Conservation (phyloP, 1,284 basidiomycete genomes). For the Trichosporon sp. region DNA sequence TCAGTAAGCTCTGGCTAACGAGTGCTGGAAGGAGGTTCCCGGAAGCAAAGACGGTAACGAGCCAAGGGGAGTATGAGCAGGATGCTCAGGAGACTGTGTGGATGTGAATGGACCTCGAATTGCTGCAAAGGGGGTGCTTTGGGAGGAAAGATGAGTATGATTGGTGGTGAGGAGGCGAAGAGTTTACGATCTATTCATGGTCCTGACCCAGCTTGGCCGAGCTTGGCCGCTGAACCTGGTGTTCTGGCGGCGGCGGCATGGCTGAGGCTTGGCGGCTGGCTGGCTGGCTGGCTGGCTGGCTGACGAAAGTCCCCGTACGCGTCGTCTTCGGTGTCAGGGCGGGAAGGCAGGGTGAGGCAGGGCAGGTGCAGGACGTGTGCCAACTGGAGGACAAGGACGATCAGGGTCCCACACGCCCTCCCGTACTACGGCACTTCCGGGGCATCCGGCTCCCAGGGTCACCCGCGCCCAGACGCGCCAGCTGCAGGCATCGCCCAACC, state of each 20-base stretch:
- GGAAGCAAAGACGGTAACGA: not conserved
- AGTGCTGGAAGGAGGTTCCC: not conserved
- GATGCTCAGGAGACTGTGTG: not conserved
- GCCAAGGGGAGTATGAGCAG: not conserved
- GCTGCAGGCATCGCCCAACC: not conserved
- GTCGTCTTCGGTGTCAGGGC: constrained; percentile 5
- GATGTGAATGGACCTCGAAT: constrained; percentile 17
- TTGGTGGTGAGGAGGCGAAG: not conserved
- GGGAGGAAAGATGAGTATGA: not conserved
- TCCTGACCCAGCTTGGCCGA: not conserved
- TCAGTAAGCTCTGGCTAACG: too few species aligned
- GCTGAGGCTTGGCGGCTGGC: not conserved
- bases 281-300: not conserved
- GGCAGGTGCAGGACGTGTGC: not conserved
- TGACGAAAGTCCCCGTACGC: constrained; percentile 6
- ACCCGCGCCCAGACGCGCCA: not conserved
- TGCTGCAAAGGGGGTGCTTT: constrained; percentile 10
- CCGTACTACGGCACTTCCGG: constrained; percentile 17
- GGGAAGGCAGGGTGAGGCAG: not conserved
- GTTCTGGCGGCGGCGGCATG: not conserved
- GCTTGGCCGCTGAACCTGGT: too few species aligned
- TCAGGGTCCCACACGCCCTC: not conserved
- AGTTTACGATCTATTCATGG: constrained; percentile 5
- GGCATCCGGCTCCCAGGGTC: not conserved
- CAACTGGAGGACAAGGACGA: constrained; percentile 3